Base-by-base conservation (phyloP, 768 basidiomycete genomes). In the Basidioascus undulatus region DNA sequence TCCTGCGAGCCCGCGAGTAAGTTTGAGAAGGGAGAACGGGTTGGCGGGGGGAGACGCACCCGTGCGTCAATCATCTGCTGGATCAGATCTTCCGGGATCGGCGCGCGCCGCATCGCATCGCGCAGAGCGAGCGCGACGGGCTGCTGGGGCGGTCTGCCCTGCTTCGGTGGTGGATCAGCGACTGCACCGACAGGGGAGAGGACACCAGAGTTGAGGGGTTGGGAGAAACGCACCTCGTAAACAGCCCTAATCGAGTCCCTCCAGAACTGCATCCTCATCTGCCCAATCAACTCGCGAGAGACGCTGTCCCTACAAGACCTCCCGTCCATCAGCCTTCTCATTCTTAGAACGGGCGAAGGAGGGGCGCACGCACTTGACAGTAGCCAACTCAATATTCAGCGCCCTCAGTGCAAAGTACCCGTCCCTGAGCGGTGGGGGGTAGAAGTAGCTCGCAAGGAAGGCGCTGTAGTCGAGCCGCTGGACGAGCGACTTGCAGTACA, bases 251-350 rank as follows among this genome's bases (percentile, higher is more conserved):
- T 52, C 11, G 76, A 72, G 52, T 86, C 79, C 49, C 71, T 68
- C 81, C 81, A 86, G 55, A 83, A 84, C 54, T 82, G 74, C 62
- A 81, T 68, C 47, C 78, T 66, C 67, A 82, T 78, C 54, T 71
- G 70, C n/a, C 79, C 81, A 42, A 84, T 70, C 30, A 67, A 62
- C 27, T 68, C 54, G 44, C 74, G 76, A 15, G 78, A 77, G 12
- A 79, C 75, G 30, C 65, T 62, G 45, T 86, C 82, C 55, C 74
- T n/a, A 32, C 32, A 23, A 27, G 38, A 27, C 20, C 32, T 15
- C 33, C 39, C 39, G 47, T 42, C 33, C 37, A 45, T 39, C 32
- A 37, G 32, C 43, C 9, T 13, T 19, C 20, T 11, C 3, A 44
- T 19, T 28, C 44, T 39, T 20, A 37, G 32, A 39, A 38, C 24